Conservation (phyloP, 2,329 filamentous ascomycete species). For the Aspergillus ruber region DNA sequence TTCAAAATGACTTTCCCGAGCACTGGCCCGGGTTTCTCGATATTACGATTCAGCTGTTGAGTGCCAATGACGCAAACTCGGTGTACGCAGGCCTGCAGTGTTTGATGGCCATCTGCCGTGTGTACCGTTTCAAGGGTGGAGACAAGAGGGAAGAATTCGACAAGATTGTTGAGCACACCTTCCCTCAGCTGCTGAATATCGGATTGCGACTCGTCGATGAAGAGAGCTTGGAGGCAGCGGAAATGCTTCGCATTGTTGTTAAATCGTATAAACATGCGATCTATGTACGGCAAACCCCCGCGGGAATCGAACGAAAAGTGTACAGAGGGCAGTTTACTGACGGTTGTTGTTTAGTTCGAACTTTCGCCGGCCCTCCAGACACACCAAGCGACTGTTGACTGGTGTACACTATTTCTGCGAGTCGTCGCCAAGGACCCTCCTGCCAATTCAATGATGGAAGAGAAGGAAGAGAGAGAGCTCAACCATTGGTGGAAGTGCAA, state of each 20-base stretch:
- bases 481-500: constrained; percentile 99
- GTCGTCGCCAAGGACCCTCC: constrained; percentile 83
- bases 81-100: constrained; percentile 94
- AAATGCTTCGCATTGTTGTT: constrained; percentile 91
- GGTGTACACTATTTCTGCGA: constrained; percentile 91
- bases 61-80: constrained; percentile 75
- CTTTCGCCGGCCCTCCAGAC: constrained; percentile 70
- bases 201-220: constrained; percentile 85
- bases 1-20: constrained; percentile 90
- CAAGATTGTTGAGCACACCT: constrained; percentile 85
- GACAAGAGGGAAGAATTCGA: constrained; percentile 82
- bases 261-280: constrained; percentile 98
- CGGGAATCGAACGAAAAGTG: not conserved
- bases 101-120: constrained; percentile 85
- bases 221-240: constrained; percentile 86
- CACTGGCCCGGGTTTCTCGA: constrained; percentile 94
- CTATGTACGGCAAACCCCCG: constrained; percentile 58
- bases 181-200: constrained; percentile 79
- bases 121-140: constrained; percentile 88
- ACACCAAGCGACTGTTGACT: constrained; percentile 79
- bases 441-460: constrained; percentile 69
- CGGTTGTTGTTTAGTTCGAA: constrained; percentile 61
- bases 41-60: constrained; percentile 81
- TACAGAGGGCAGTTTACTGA: constrained; percentile 17
- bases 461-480: constrained; percentile 75